Evolutionary conservation across 2,329 filamentous ascomycete genomes (phyloP).

Genomic region (Emmonsia crescens): DNA sequence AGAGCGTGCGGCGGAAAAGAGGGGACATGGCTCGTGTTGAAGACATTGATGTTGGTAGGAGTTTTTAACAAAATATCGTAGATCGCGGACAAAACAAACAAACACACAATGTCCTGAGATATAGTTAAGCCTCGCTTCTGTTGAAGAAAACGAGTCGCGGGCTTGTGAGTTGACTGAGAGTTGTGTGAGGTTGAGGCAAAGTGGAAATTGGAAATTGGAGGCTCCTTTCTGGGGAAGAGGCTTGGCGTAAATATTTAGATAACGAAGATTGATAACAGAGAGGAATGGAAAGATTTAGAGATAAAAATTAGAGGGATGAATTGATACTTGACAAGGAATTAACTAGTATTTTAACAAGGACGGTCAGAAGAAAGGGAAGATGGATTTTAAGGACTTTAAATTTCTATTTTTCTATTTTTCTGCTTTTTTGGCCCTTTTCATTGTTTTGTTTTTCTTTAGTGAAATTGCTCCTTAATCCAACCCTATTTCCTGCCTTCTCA

Average conservation of each 20-base stretch:
- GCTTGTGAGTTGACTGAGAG: background rate
- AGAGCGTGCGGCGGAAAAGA: background rate
- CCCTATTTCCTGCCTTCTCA: background rate
- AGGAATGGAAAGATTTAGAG: background rate
- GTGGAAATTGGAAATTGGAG: background rate
- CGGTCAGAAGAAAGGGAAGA: background rate
- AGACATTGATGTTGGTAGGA: background rate
- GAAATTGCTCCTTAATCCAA: background rate
- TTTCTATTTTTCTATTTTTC: background rate
- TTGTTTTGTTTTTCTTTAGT: background rate
- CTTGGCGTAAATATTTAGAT: background rate
- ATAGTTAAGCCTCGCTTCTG: background rate
- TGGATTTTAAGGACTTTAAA: background rate
- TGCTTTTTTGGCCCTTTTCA: background rate
- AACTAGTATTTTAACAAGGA: too few species aligned
- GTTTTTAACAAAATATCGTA: background rate
- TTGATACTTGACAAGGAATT: background rate
- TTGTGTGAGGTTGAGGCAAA: background rate
- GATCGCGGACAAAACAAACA: background rate
- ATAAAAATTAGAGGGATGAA: background rate
- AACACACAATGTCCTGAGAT: background rate
- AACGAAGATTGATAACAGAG: background rate
- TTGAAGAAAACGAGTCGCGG: background rate
- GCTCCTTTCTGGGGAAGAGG: background rate
- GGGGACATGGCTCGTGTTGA: background rate